Evolutionary conservation across 768 basidiomycete species (phyloP).

Genomic region (Tulasnella sp.): DNA sequence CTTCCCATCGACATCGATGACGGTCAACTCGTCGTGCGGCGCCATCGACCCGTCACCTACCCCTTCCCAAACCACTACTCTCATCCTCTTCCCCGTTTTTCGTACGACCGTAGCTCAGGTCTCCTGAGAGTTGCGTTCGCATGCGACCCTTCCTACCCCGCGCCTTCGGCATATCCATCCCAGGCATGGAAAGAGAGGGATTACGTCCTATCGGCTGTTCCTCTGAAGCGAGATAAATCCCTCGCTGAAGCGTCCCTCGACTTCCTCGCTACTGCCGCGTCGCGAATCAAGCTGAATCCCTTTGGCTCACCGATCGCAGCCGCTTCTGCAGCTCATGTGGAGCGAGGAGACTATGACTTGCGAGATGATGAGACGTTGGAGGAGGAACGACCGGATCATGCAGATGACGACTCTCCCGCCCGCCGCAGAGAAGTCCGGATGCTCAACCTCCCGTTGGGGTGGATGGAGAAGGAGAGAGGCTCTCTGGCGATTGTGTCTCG

Average conservation of each 20-base stretch:
- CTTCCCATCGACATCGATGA: conserved; percentile 80
- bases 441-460: conserved; percentile 49
- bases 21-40: conserved; percentile 70
- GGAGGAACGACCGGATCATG: conserved; percentile 76
- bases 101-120: conserved; percentile 56
- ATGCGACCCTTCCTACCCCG: conserved; percentile 66
- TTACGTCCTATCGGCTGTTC: conserved; percentile 68
- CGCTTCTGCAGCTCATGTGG: conserved; percentile 69
- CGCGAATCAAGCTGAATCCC: conserved; percentile 57
- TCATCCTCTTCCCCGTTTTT: conserved; percentile 65
- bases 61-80: conserved; percentile 80
- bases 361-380: conserved; percentile 78
- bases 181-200: conserved; percentile 60
- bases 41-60: conserved; percentile 71
- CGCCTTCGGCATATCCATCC: conserved; percentile 43
- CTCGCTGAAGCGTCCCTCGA: conserved; percentile 67
- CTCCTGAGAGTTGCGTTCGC: conserved; percentile 65
- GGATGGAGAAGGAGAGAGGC: conserved; percentile 47
- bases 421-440: conserved; percentile 59
- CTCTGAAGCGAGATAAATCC: conserved; percentile 66
- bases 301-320: conserved; percentile 53
- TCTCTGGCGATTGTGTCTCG: conserved; percentile 49
- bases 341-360: conserved; percentile 68
- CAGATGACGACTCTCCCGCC: conserved; percentile 74
- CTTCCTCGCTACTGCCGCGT: conserved; percentile 54